Evolutionary conservation across 768 basidiomycete genomes (phyloP).

Genomic region (Lepiota venenata): DNA sequence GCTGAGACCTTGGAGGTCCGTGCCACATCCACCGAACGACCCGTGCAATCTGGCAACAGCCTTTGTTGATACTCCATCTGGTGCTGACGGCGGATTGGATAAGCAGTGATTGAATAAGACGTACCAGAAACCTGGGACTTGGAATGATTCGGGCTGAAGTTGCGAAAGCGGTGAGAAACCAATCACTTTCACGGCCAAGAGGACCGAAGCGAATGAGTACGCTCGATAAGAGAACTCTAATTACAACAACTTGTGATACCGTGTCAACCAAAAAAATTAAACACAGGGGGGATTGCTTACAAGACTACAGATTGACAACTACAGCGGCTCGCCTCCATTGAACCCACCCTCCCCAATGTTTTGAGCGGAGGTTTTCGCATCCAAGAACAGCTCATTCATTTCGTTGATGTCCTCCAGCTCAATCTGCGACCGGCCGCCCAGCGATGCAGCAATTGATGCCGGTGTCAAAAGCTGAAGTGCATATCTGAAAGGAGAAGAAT

Average conservation of each 20-base stretch:
- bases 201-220: not conserved
- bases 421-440: constrained; percentile 79
- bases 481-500: constrained; percentile 50
- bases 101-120: not conserved
- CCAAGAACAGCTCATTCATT: constrained; percentile 93
- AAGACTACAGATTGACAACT: not conserved
- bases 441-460: constrained; percentile 78
- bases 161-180: not conserved
- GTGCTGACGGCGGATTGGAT: not conserved
- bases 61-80: not conserved
- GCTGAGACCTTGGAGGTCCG: not conserved
- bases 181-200: not conserved
- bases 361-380: constrained; percentile 79
- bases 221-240: not conserved
- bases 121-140: not conserved
- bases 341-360: constrained; percentile 42
- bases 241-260: constrained; percentile 7
- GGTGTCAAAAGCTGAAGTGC: constrained; percentile 90
- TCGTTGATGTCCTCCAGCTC: constrained; percentile 86
- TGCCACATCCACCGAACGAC: constrained; percentile 1
- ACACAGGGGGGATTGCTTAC: constrained; percentile 5
- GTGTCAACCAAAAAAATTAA: constrained; percentile 6
- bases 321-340: constrained; percentile 5
- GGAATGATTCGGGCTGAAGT: not conserved
- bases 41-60: constrained; percentile 2